phyloP scores from a whole-genome alignment of 495 filamentous ascomycete genomes.

The Podospora australis region DNA sequence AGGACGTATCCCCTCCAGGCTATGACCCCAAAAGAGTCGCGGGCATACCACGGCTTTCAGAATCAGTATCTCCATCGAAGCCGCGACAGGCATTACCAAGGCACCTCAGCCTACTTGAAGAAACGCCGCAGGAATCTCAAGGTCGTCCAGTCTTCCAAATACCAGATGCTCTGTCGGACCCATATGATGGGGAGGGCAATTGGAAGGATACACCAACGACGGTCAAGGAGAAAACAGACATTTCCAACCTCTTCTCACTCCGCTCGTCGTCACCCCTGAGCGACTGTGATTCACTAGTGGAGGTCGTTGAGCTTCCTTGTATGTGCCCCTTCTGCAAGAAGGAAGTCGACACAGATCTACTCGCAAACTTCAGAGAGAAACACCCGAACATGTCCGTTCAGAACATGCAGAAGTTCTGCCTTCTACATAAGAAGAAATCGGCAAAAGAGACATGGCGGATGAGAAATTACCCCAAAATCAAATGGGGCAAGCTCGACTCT shows the following conservation, averaged over 20 bases:
- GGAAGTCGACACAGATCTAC: constrained; percentile 47
- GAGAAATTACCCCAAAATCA: constrained; percentile 68
- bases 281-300: constrained; percentile 2
- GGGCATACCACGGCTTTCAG: too few species aligned
- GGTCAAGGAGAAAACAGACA: too few species aligned
- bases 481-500: constrained; percentile 64
- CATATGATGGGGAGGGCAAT: too few species aligned
- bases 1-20: too few species aligned
- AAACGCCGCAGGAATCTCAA: too few species aligned
- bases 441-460: constrained; percentile 56
- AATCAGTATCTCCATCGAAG: too few species aligned
- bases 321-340: constrained; percentile 67
- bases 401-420: constrained; percentile 64
- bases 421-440: constrained; percentile 54
- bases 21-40: too few species aligned
- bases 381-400: constrained; percentile 51
- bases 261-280: constrained; percentile 6
- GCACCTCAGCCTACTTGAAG: too few species aligned
- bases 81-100: too few species aligned
- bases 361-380: constrained; percentile 39
- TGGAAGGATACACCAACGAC: too few species aligned
- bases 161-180: too few species aligned
- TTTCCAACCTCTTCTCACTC: neutral
- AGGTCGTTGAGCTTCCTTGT: neutral
- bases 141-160: too few species aligned